phyloP scores from a whole-genome alignment of 108 stramenopile genomes.

The Cyclotella choctawhatcheeana region DNA sequence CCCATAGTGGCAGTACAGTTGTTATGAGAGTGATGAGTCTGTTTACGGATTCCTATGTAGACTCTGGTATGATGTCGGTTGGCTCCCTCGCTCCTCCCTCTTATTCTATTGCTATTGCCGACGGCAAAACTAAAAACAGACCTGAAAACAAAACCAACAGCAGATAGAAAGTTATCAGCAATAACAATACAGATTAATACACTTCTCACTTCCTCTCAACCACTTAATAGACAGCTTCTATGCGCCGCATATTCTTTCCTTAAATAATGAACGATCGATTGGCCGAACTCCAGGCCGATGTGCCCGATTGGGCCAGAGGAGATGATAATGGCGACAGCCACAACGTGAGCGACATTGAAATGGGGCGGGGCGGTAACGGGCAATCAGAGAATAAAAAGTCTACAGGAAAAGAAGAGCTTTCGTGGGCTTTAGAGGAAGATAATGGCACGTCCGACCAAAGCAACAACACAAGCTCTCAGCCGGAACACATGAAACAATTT shows the following conservation, averaged over 20 bases:
- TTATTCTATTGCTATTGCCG: no score
- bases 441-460: background rate
- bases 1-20: no score
- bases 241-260: no score
- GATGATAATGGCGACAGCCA: slow-evolving; percentile 52
- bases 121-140: no score
- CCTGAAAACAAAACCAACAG: no score
- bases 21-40: background rate
- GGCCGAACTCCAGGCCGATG: slow-evolving; percentile 61
- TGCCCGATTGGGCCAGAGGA: slow-evolving; percentile 76
- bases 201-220: no score
- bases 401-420: background rate
- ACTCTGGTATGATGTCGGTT: no score
- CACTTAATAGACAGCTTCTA: no score
- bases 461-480: slow-evolving; percentile 26
- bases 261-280: slow-evolving; percentile 88
- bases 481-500: slow-evolving; percentile 82
- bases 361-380: background rate
- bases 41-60: background rate
- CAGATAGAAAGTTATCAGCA: no score
- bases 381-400: background rate
- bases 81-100: no score
- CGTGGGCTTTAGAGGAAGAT: slow-evolving; percentile 23
- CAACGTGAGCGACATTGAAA: slow-evolving; percentile 40
- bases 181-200: no score